Conservation (phyloP, 2,329 filamentous ascomycete species). For the Aspergillus sp. region DNA sequence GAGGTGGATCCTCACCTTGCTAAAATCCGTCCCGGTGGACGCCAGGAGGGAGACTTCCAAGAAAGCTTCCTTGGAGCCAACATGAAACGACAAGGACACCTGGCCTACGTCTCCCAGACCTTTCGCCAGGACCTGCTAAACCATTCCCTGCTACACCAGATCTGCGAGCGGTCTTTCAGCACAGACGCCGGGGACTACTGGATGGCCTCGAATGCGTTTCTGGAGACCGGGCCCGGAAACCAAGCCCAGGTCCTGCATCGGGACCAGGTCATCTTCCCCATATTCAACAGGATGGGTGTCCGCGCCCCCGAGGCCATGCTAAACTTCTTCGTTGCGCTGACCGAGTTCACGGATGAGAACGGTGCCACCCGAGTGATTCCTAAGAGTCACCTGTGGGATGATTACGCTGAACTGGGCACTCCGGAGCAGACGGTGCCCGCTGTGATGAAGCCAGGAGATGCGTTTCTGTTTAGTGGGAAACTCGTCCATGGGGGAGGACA, state of each 20-base stretch:
- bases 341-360: slow-evolving; percentile 5
- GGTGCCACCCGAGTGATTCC: slow-evolving; percentile 6
- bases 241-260: slow-evolving; percentile 12
- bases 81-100: too few species aligned
- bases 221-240: slow-evolving; percentile 14
- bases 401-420: slow-evolving; percentile 1
- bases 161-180: slow-evolving; percentile 6
- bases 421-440: slow-evolving; percentile 14
- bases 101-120: too few species aligned
- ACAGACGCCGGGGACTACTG: slow-evolving; percentile 11
- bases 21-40: too few species aligned
- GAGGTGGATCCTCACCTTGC: too few species aligned
- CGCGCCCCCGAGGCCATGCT: slow-evolving; percentile 6
- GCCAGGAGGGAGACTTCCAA: too few species aligned
- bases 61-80: too few species aligned
- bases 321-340: slow-evolving; percentile 17
- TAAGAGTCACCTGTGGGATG: not conserved
- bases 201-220: slow-evolving; percentile 11
- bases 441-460: slow-evolving; percentile 19
- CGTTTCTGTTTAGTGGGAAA: slow-evolving; percentile 14
- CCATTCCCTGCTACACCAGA: slow-evolving; percentile 4
- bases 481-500: slow-evolving; percentile 19
- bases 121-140: slow-evolving; percentile 10
- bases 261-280: slow-evolving; percentile 4
- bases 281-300: not conserved